Percentiles rank a stretch among this genome's conserved stretches.
Conservation (phyloP, 495 filamentous ascomycete genomes). For the Lasiosphaeriaceae sp. region DNA sequence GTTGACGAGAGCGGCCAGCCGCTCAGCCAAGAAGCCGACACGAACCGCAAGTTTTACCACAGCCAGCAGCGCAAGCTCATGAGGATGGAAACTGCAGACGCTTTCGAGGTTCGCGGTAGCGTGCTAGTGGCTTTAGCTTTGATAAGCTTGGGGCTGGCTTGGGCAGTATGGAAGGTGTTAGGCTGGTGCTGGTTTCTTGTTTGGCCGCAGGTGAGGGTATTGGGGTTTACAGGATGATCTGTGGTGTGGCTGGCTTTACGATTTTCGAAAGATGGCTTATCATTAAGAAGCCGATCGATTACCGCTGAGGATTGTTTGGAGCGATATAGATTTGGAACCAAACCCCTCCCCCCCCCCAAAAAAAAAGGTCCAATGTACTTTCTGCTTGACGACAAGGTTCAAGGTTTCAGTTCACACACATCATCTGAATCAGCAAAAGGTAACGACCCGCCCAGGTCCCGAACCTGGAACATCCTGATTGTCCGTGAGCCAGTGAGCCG, state of each 20-base stretch:
- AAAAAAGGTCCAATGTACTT: too few species aligned
- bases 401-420: too few species aligned
- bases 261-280: too few species aligned
- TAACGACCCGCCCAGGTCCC: background rate
- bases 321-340: too few species aligned
- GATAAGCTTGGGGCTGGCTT: conserved; percentile 18
- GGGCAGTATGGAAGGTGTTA: conserved; percentile 26
- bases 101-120: conserved; percentile 42
- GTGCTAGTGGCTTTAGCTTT: conserved; percentile 34
- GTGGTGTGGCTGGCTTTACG: background rate
- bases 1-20: conserved; percentile 16
- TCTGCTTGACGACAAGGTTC: too few species aligned
- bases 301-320: too few species aligned
- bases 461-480: too few species aligned
- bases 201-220: background rate
- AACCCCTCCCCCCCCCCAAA: too few species aligned
- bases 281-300: too few species aligned
- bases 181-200: conserved; percentile 13
- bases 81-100: conserved; percentile 48
- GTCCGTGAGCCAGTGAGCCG: too few species aligned
- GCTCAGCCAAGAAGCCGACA: background rate
- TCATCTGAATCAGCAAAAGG: too few species aligned
- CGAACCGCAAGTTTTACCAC: conserved; percentile 42
- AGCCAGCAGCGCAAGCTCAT: conserved; percentile 48
- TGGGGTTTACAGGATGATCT: background rate